Evolutionary conservation across 768 basidiomycete species (phyloP), one percentile per base, ranked within the genome.

Genomic region (Grammothele lineata): DNA sequence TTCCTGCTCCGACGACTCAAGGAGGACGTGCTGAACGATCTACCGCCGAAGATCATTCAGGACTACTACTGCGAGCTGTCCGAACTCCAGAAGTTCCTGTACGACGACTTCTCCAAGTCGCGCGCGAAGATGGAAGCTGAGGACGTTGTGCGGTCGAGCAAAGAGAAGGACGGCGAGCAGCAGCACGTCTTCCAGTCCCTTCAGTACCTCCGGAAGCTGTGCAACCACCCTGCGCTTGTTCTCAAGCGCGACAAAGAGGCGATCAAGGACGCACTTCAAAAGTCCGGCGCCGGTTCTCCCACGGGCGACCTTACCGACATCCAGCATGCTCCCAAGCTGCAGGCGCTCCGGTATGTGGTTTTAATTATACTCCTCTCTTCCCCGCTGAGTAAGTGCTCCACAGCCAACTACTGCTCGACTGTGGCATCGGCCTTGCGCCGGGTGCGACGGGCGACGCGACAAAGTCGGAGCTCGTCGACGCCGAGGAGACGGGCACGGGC

Each of bases 31-130:
- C 71, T 99, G 47, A 70, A 91, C 51, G 96, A 99, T 62, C 73
- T 99, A 2, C 96, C 96, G 1, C 96, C 96, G 3, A 98, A 99
- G 71, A 99, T 99, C 65, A 98, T 99, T 47, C 96, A 99, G 66
- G 96, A 99, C 64, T 98, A 98, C 64, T 94, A 97, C 61, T 97
- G 94, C 72, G 95, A 98, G 62, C 77, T 99, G 3, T 97, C 95
- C 0, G 89, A 92, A 0, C 68, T 98, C 17, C 96, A 99, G 69
- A 93, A 92, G 64, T 74, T 81, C 51, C 77, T 99, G 15, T 99
- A 98, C 62, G 96, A 98, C 61, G 87, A 95, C 59, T 97, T 94
- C 62, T 81, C 87, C 2, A 81, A 79, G 59, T 91, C 92, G 5
- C 80, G 81, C 48, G 89, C 85, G 24, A 76, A 73, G 50, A 58